These are phyloP conservation scores for Annona cherimola DNA, from an alignment of 164 flowering plant genomes.

Conservation along the genomic window DNA sequence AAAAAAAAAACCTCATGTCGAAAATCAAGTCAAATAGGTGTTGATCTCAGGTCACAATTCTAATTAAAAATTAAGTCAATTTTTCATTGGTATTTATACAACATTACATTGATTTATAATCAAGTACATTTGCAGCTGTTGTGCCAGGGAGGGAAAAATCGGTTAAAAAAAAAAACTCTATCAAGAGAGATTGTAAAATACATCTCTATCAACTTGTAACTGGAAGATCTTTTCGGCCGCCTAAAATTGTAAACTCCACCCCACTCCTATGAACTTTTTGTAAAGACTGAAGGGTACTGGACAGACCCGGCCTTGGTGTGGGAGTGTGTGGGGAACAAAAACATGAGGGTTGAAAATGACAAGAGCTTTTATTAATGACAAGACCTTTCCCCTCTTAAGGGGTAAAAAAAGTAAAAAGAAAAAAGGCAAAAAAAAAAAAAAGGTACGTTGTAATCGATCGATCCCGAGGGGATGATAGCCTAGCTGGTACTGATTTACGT, in stretches of 20 bases:
- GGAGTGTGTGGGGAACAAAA: neutral
- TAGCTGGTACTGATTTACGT: constrained; percentile 15
- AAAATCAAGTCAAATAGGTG: no score
- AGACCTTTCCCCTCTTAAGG: constrained; percentile 27
- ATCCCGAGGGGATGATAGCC: constrained; percentile 20
- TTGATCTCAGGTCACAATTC: no score
- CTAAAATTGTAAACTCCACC: neutral
- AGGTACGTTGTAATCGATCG: constrained; percentile 21
- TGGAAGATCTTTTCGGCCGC: no score
- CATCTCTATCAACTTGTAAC: no score
- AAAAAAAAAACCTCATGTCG: no score
- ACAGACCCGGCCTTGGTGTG: neutral
- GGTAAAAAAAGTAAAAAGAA: neutral
- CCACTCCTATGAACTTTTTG: neutral
- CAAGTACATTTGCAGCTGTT: no score
- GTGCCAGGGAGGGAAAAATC: no score
- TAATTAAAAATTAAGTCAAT: no score
- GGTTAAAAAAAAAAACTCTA: no score
- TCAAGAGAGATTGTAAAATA: no score
- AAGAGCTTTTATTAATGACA: constrained; percentile 12
- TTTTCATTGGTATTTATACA: no score
- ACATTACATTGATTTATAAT: no score
- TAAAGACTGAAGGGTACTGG: neutral
- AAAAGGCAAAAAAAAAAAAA: constrained; percentile 17
- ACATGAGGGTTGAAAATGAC: neutral